Evolutionary conservation across 2,329 filamentous ascomycete species (phyloP).

Genomic region (Pseudogymnoascus sp.): DNA sequence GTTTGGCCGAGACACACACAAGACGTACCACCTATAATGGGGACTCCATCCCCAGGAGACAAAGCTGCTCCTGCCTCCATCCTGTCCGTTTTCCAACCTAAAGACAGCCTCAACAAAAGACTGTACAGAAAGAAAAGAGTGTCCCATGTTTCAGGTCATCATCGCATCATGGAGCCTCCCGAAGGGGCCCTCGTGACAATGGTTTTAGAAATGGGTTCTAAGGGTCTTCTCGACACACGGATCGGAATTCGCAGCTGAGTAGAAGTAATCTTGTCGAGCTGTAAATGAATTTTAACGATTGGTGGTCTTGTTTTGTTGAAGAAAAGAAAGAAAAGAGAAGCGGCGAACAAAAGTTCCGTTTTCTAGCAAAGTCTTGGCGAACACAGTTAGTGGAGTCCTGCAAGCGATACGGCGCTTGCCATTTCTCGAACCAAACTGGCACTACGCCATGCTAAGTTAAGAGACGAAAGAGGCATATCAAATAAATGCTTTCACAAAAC

Average conservation of each 20-base stretch:
- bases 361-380: conserved; percentile 8
- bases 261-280: conserved; percentile 40
- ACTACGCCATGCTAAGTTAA: conserved; percentile 10
- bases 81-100: background rate
- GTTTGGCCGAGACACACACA: background rate
- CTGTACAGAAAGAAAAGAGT: conserved; percentile 23
- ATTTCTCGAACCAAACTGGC: conserved; percentile 7
- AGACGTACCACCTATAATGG: background rate
- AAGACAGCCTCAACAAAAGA: conserved; percentile 14
- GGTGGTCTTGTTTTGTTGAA: conserved; percentile 51
- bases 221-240: conserved; percentile 57
- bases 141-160: conserved; percentile 61
- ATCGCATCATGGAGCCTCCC: conserved; percentile 54
- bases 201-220: conserved; percentile 68
- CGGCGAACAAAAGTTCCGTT: conserved; percentile 3
- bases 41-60: conserved; percentile 12
- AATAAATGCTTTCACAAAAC: conserved; percentile 9
- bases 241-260: conserved; percentile 63
- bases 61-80: background rate
- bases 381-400: conserved; percentile 1
- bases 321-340: conserved; percentile 27
- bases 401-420: conserved; percentile 10
- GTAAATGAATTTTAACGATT: conserved; percentile 62
- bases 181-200: conserved; percentile 62
- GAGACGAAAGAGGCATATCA: conserved; percentile 10